phyloP scores from a whole-genome alignment of 1,139 yeast genomes.

The Pichia sp. region DNA sequence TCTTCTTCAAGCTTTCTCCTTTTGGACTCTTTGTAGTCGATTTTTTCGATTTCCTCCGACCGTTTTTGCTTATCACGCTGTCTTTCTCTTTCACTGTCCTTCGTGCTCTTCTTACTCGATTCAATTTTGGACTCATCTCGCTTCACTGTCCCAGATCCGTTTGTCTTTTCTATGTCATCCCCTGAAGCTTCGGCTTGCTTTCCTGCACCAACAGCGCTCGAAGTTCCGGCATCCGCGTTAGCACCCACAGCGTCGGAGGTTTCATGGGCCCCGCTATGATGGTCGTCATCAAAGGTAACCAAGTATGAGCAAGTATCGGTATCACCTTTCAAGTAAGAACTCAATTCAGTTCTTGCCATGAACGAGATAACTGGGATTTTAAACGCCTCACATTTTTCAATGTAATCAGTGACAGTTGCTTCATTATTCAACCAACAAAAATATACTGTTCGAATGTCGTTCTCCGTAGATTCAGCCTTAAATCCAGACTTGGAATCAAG shows the following conservation, averaged over 20 bases:
- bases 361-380: slow-evolving; percentile 73
- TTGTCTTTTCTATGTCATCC: background rate
- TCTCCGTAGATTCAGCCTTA: slow-evolving; percentile 17
- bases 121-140: background rate
- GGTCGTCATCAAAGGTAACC: slow-evolving; percentile 18
- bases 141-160: background rate
- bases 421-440: slow-evolving; percentile 77
- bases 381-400: slow-evolving; percentile 63
- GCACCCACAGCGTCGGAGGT: background rate
- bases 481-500: slow-evolving; percentile 55
- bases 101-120: background rate
- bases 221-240: too few relatives aligned
- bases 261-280: background rate
- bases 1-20: slow-evolving; percentile 40
- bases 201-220: background rate
- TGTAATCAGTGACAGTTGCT: slow-evolving; percentile 76
- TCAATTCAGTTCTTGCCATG: slow-evolving; percentile 78
- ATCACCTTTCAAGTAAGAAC: slow-evolving; percentile 74
- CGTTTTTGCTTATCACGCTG: background rate
- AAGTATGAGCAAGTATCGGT: slow-evolving; percentile 54
- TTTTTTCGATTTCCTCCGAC: slow-evolving; percentile 20
- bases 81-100: background rate
- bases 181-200: background rate
- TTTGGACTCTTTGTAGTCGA: slow-evolving; percentile 17
- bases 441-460: slow-evolving; percentile 39